phyloP scores from a whole-genome alignment of 257 asterid species.

The Capsicum chinense region DNA sequence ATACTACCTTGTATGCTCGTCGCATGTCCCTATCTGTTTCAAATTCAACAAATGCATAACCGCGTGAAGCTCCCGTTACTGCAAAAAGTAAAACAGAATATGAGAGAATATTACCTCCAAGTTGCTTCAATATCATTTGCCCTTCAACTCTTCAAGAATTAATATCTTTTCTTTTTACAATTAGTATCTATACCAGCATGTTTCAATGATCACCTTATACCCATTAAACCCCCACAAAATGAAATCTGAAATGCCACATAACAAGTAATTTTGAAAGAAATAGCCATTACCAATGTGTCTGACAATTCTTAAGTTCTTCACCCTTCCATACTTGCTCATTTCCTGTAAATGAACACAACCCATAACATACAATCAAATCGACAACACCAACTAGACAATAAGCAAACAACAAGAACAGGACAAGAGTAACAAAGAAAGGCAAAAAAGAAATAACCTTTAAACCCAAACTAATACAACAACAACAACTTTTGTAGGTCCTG shows the following conservation, averaged over 20 bases:
- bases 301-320: constrained; percentile 80
- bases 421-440: constrained; percentile 10
- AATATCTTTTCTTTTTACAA: not conserved
- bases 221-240: not conserved
- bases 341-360: constrained; percentile 50
- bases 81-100: constrained; percentile 31
- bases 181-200: not conserved
- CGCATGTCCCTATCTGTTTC: constrained; percentile 87
- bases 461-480: not conserved
- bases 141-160: not conserved
- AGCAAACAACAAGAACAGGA: not conserved
- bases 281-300: constrained; percentile 56
- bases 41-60: constrained; percentile 93
- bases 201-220: not conserved
- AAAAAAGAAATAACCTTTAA: not conserved
- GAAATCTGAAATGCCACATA: not conserved
- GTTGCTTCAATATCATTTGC: not conserved
- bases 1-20: constrained; percentile 76
- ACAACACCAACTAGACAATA: not conserved
- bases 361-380: not conserved
- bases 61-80: constrained; percentile 97
- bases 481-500: too few species aligned
- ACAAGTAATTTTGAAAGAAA: constrained; percentile 3
- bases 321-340: constrained; percentile 79
- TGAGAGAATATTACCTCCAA: constrained; percentile 15